Base-by-base conservation (phyloP, 31 red algal genomes). In the Asparagopsis taxiformis region DNA sequence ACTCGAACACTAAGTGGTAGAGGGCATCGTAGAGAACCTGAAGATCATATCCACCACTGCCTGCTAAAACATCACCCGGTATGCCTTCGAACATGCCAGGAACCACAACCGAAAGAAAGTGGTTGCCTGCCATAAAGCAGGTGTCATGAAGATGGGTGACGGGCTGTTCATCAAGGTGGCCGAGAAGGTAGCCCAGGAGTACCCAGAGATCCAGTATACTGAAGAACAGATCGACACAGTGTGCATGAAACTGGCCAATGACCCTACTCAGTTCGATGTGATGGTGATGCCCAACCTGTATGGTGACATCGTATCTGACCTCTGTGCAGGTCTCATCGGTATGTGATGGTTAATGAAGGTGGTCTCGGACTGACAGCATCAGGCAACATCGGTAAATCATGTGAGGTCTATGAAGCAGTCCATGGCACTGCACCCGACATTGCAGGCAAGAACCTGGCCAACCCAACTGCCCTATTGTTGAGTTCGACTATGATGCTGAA, bases 371-470 rank as follows among this genome's bases (percentile, higher is more conserved):
- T 72, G 7, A 48, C 49, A 6, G 49, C 21, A 21, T 58, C 49
- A 10, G 46, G 51, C 7, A 72, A 72, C 28, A 31, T 72, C 7
- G 67, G 67, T 26, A 32, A 21, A 28, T 10, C 17, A 8, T 7
- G 60, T 22, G 41, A 9, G 16, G 17, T 72, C 51, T 55, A 20
- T 28, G 67, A 72, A 57, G 49, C 67, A 48, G 29, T 72, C 15
- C 67, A 72, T 30, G 67, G 67, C 8, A 22, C 49, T 25, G 67
- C 67, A 25, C 67, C 67, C 8, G 67, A 72, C 26, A 57, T 72
- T 72, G 50, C 67, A 9, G 67, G 67, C 7, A 50, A 72, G 50
- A 32, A 31, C 26, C 60, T 30, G 24, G 67, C 67, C 41, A 72
- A 72, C 28, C 67, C 67, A n/a, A 29, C 49, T 23, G 67, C 21